Evolutionary conservation across 2,329 filamentous ascomycete species (phyloP).

Genomic region (Claviceps sorghi): DNA sequence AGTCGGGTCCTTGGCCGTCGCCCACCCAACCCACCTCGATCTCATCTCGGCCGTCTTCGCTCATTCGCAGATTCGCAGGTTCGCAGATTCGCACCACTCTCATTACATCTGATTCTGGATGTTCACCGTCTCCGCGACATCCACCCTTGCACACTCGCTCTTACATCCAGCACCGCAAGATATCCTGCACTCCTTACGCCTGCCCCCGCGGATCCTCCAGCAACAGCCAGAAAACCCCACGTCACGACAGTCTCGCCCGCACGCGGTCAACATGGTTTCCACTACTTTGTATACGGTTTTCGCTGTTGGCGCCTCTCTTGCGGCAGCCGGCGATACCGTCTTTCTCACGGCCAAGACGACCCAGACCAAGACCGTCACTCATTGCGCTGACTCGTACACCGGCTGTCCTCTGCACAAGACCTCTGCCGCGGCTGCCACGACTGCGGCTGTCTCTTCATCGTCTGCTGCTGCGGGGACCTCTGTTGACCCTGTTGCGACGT

Average conservation of each 20-base stretch:
- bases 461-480: constrained; percentile 1
- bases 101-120: not conserved
- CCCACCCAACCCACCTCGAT: not conserved
- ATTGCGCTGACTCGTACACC: constrained; percentile 28
- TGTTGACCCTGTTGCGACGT: constrained; percentile 5
- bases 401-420: constrained; percentile 25
- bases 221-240: not conserved
- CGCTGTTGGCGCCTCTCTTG: constrained; percentile 25
- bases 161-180: not conserved
- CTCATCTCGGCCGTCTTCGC: not conserved
- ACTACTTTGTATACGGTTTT: constrained; percentile 26
- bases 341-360: constrained; percentile 30
- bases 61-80: too few species aligned
- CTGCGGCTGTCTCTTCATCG: constrained; percentile 12
- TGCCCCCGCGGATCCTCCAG: not conserved
- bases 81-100: constrained; percentile 1
- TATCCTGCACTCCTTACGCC: not conserved
- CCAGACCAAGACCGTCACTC: constrained; percentile 30
- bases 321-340: constrained; percentile 23
- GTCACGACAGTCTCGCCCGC: not conserved
- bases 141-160: not conserved
- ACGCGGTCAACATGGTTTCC: constrained; percentile 29
- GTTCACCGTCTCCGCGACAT: constrained; percentile 1
- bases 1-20: not conserved
- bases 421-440: constrained; percentile 3